These are phyloP conservation scores for Saturnispora zaruensis DNA, from an alignment of 805 yeast species.

Conservation along the genomic window DNA sequence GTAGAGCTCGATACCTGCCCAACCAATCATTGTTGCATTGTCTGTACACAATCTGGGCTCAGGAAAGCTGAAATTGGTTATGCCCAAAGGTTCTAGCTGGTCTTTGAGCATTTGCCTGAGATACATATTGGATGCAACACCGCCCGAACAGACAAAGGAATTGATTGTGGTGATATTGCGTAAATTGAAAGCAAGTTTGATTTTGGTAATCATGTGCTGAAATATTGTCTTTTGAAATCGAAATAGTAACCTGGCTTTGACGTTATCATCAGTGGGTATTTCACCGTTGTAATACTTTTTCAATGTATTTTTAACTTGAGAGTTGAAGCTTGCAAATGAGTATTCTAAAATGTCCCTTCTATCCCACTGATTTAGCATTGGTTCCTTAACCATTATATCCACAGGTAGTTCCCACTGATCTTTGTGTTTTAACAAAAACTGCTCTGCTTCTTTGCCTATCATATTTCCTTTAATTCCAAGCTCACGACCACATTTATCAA, in stretches of 20 bases:
- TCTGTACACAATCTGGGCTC: conserved; percentile 74
- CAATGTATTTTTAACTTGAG: conserved; percentile 23
- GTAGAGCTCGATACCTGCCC: conserved; percentile 87
- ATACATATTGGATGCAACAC: conserved; percentile 73
- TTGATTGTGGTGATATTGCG: conserved; percentile 33
- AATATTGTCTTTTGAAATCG: conserved; percentile 60
- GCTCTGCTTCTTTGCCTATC: conserved; percentile 79
- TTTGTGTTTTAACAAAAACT: conserved; percentile 33
- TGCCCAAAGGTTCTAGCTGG: conserved; percentile 27
- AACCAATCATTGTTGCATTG: conserved; percentile 95
- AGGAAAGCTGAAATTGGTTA: conserved; percentile 53
- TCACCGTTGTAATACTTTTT: conserved; percentile 19
- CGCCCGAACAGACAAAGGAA: conserved; percentile 79
- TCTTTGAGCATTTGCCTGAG: conserved; percentile 41
- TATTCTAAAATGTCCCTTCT: conserved; percentile 43
- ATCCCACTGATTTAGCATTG: conserved; percentile 42
- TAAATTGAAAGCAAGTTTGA: conserved; percentile 39
- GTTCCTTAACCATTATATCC: conserved; percentile 33
- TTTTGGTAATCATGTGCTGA: conserved; percentile 60
- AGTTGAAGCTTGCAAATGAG: conserved; percentile 66
- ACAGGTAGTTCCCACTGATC: conserved; percentile 26
- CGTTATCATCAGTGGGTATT: conserved; percentile 15
- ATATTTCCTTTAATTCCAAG: conserved; percentile 73
- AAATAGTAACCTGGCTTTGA: conserved; percentile 42
- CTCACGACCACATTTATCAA: conserved; percentile 87